Conservation (phyloP, 495 filamentous ascomycete species). For the Copromyces sp. region DNA sequence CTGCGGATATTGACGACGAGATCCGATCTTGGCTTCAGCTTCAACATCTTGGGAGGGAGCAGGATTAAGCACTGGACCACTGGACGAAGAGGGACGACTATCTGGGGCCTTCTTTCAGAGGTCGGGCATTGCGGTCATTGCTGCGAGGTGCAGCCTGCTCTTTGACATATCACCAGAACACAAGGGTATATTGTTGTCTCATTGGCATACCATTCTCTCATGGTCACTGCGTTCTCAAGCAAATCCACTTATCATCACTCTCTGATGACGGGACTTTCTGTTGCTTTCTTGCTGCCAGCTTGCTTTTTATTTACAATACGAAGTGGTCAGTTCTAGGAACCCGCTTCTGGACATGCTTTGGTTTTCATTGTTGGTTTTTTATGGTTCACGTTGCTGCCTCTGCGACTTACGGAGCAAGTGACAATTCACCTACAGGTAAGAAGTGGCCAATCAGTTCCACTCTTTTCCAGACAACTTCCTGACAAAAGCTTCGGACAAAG, state of each 20-base stretch:
- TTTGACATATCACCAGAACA: neutral
- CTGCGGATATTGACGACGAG: fast-evolving
- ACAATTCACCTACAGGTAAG: no score
- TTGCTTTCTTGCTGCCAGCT: neutral
- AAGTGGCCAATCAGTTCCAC: neutral
- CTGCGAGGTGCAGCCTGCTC: neutral
- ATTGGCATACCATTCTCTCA: neutral
- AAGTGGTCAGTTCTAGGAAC: neutral
- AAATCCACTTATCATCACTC: neutral
- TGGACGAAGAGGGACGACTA: neutral
- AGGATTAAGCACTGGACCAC: neutral
- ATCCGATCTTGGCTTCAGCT: neutral
- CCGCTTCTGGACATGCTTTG: no score
- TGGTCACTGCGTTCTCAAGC: neutral
- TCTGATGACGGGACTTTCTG: neutral
- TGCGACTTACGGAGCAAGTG: neutral
- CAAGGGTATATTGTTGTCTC: neutral
- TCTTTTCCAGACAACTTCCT: neutral
- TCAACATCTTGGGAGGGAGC: neutral
- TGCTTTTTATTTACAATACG: neutral
- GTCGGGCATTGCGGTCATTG: neutral
- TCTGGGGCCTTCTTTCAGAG: neutral
- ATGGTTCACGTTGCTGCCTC: no score
- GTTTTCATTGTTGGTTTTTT: no score
- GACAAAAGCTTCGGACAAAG: no score